Evolutionary conservation across 2,329 filamentous ascomycete species (phyloP).

Genomic region (Talaromyces sp.): DNA sequence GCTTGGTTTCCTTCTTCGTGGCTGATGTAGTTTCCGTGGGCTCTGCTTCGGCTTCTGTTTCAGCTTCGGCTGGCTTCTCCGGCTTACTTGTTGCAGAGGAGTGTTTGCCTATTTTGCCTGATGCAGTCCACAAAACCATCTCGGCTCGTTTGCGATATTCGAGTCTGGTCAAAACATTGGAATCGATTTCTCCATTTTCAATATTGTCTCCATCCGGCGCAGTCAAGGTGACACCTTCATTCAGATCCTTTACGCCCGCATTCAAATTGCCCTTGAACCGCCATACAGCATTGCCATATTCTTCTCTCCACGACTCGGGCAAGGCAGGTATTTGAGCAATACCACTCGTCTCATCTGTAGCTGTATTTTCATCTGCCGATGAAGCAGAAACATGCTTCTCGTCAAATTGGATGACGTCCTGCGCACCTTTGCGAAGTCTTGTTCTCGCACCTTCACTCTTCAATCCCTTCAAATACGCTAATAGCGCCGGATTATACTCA

Average conservation of each 20-base stretch:
- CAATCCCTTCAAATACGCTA: constrained; percentile 74
- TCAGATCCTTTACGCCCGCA: constrained; percentile 27
- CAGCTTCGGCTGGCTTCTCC: constrained; percentile 15
- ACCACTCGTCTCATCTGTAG: constrained; percentile 21
- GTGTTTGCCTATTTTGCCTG: constrained; percentile 17
- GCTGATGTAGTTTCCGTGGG: constrained; percentile 4
- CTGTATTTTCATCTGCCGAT: not conserved
- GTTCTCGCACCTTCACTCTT: constrained; percentile 68
- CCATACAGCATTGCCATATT: constrained; percentile 52
- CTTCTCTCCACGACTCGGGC: constrained; percentile 19
- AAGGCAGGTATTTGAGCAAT: constrained; percentile 14
- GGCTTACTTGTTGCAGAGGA: constrained; percentile 25
- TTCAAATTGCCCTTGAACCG: constrained; percentile 40
- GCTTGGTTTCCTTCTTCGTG: constrained; percentile 6
- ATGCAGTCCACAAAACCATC: constrained; percentile 32
- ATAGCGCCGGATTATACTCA: constrained; percentile 65
- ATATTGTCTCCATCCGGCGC: not conserved
- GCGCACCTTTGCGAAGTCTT: constrained; percentile 63
- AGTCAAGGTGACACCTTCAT: constrained; percentile 20
- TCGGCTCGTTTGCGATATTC: constrained; percentile 39
- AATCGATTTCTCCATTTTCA: constrained; percentile 23
- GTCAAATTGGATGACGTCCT: constrained; percentile 52
- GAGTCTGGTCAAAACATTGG: constrained; percentile 29
- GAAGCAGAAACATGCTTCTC: constrained; percentile 37
- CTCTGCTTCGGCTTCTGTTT: not conserved